Evolutionary conservation across 495 filamentous ascomycete genomes (phyloP), one percentile per base, ranked within the genome.

Genomic region (Penicillium cosmopolitanum): DNA sequence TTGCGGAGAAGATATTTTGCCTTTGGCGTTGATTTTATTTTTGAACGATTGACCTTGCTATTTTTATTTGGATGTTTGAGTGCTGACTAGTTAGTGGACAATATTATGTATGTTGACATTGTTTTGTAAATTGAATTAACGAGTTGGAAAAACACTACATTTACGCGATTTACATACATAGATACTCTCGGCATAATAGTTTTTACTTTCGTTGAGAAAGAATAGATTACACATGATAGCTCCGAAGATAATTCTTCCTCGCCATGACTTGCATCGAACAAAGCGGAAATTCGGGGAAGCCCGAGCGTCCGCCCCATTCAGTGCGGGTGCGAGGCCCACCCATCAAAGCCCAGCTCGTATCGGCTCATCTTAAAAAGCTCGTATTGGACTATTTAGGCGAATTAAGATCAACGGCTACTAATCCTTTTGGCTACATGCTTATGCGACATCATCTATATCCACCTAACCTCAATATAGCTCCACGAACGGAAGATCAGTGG

Each of bases 271-370:
- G 28, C 6, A 9, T 31, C 28, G 28, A 40, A 40, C 10, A 40
- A 40, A 3, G 11, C 11, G 36, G 10, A 40, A 40, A 40, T 40
- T n/a, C 36, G 15, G 36, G 11, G 36, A 46, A 46, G 43, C 43
- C 43, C 43, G 43, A 46, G 43, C 43, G 43, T 46, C 43, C 5
- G 43, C 16, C 16, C 13, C 23, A 23, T 23, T 23, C 23, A 23
- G 43, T 46, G 43, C 4, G 16, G 16, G 16, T 18, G 43, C 16
- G 16, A 46, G n/a, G n/a, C 43, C 43, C 43, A 46, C 43, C 43
- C 43, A 19, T 46, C 43, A 46, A n/a, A 46, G 43, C 16, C 43
- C 16, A 46, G 43, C 16, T 46, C 43, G 43, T 46, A 46, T 19
- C 8, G 16, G 16, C n/a, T 46, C 18, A 21, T 46, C 43, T 46